phyloP scores from a whole-genome alignment of 768 basidiomycete species.

The Xerocomus potaroensis region DNA sequence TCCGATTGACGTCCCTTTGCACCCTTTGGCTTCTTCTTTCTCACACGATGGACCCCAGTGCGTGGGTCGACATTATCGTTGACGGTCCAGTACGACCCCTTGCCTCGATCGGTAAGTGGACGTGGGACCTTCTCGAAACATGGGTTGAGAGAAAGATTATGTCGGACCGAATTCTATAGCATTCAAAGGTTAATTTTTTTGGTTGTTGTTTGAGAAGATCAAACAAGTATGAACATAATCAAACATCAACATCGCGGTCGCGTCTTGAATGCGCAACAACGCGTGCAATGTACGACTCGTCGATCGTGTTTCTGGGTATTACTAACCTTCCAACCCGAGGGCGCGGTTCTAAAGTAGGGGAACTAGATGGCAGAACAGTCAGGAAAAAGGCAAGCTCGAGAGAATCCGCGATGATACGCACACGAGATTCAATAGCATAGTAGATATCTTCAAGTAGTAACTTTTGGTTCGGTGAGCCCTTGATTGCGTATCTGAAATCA shows the following conservation, averaged over 20 bases:
- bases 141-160: conserved; percentile 86
- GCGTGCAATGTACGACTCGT: neutral
- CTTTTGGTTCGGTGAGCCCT: conserved; percentile 85
- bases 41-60: conserved; percentile 82
- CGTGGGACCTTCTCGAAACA: conserved; percentile 90
- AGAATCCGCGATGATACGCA: conserved; percentile 36
- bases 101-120: conserved; percentile 87
- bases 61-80: conserved; percentile 88
- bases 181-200: conserved; percentile 20
- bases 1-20: conserved; percentile 46
- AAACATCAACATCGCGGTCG: conserved; percentile 64
- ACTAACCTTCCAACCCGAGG: conserved; percentile 89
- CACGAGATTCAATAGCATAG: conserved; percentile 85
- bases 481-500: conserved; percentile 73
- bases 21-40: conserved; percentile 79
- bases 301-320: neutral
- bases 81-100: conserved; percentile 91
- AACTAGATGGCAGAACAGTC: conserved; percentile 46
- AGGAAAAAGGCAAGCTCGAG: conserved; percentile 3
- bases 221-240: conserved; percentile 60
- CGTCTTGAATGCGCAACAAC: conserved; percentile 26
- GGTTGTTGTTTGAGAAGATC: conserved; percentile 28
- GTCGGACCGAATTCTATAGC: conserved; percentile 79
- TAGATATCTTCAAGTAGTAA: conserved; percentile 86
- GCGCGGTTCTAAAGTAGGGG: conserved; percentile 83